Base-by-base conservation (phyloP, 352 stramenopile species). In the Pythium rhizo-oryzae region DNA sequence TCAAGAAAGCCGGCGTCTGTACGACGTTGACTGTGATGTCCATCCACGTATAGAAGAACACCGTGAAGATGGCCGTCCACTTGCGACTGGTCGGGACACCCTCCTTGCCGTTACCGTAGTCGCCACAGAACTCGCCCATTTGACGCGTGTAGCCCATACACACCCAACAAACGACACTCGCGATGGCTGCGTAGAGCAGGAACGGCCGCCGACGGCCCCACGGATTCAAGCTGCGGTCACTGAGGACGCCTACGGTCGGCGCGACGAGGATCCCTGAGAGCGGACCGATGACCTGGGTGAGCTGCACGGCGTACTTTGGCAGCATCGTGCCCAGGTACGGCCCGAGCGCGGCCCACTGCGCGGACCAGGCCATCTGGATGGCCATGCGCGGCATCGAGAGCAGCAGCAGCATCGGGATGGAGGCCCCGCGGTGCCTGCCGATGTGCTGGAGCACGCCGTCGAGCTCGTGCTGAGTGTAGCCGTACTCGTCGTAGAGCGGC, bases 251-350 rank as follows among this genome's bases (percentile, higher is more conserved):
- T 39, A 84, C 56, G 23, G 72, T 76, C 8, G 81, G 81, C 1
- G 62, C 74, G 55, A 86, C 74, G 55, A 89, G 62, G 61, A 87
- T 75, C 4, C 81, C 81, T 1, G 77, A 64, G n/a, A 85, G 54
- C 7, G 81, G 81, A 8, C 79, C 81, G 35, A 79, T 80, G 54
- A 89, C 46, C 56, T 89, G 81, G 8, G 79, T 82, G 8, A 85
- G 51, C 61, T 86, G 77, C 21, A 90, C 81, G 7, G 75, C 73
- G 54, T 70, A 86, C 6, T 71, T 59, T 24, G 79, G 74, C 0
- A 90, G 49, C 59, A 90, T 73, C 0, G 76, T 84, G 51, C 78
- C 64, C 23, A 90, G 71, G 65, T 87, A 85, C 15, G 81, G 81
- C 3, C 78, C 79, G 0, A 90, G 33, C 3, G 79, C 81, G 12